Conservation (phyloP, 768 basidiomycete species). For the Naganishia kalamii region DNA sequence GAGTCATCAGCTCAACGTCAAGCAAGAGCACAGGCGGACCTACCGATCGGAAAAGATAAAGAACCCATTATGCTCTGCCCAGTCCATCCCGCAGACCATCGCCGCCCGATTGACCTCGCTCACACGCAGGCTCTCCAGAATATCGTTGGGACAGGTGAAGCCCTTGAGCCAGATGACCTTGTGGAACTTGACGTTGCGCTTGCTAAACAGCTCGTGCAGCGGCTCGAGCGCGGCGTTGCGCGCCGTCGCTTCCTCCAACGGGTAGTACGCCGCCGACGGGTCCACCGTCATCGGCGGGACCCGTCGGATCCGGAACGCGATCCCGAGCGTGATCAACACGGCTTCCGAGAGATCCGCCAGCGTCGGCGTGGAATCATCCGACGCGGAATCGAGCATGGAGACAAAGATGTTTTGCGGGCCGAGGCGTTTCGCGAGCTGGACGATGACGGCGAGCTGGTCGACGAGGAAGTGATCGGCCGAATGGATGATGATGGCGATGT, state of each 20-base stretch:
- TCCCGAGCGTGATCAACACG: slow-evolving; percentile 82
- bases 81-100: slow-evolving; percentile 99
- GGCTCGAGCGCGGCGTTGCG: slow-evolving; percentile 90
- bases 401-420: slow-evolving; percentile 88
- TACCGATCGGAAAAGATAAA: slow-evolving; percentile 98
- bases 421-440: slow-evolving; percentile 85
- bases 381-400: slow-evolving; percentile 95
- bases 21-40: slow-evolving; percentile 31
- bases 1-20: not conserved
- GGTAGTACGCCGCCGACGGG: slow-evolving; percentile 83
- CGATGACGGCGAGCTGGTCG: slow-evolving; percentile 95
- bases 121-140: slow-evolving; percentile 88
- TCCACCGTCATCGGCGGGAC: slow-evolving; percentile 89
- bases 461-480: slow-evolving; percentile 98
- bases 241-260: slow-evolving; percentile 87
- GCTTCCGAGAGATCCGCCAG: slow-evolving; percentile 91
- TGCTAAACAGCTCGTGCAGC: slow-evolving; percentile 68
- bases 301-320: slow-evolving; percentile 86
- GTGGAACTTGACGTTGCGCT: slow-evolving; percentile 72
- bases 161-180: slow-evolving; percentile 97
- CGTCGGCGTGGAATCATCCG: slow-evolving; percentile 88
- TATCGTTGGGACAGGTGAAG: slow-evolving; percentile 97
- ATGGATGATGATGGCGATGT: slow-evolving; percentile 88
- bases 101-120: slow-evolving; percentile 85
- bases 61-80: slow-evolving; percentile 95